A percentile compares a stretch with the other conserved stretches of the same genome.
Conservation (phyloP, 2,329 filamentous ascomycete genomes). For the Magnaporthiopsis rhizophila region DNA sequence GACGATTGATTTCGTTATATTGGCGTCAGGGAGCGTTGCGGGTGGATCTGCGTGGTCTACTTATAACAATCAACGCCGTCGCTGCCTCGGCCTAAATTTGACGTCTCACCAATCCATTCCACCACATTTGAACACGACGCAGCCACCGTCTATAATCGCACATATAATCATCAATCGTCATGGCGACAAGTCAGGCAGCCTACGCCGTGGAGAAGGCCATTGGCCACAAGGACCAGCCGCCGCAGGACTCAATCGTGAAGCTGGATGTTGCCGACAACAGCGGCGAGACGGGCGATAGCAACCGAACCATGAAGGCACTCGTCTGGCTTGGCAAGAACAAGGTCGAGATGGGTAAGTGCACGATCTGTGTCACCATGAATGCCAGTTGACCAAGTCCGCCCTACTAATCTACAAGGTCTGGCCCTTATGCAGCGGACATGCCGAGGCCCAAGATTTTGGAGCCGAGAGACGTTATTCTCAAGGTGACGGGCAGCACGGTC, state of each 20-base stretch:
- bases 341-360: conserved; percentile 53
- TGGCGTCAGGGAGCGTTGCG: neutral
- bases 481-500: conserved; percentile 57
- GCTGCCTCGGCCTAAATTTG: neutral
- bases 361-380: neutral
- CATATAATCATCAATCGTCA: neutral
- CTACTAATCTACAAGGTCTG: neutral
- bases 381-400: neutral
- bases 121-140: too few relatives aligned
- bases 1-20: neutral
- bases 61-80: neutral
- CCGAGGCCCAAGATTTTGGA: conserved; percentile 67
- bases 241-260: conserved; percentile 29
- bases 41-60: neutral
- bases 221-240: conserved; percentile 6
- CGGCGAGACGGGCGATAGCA: conserved; percentile 31
- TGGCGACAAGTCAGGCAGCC: conserved; percentile 8
- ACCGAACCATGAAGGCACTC: conserved; percentile 68
- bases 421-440: conserved; percentile 40
- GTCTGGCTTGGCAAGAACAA: conserved; percentile 77
- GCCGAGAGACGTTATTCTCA: conserved; percentile 69
- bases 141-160: too few relatives aligned
- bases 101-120: too few relatives aligned
- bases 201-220: conserved; percentile 8
- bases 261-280: conserved; percentile 63